Conservation (phyloP, 495 filamentous ascomycete species). For the Trichocladium antarcticum region DNA sequence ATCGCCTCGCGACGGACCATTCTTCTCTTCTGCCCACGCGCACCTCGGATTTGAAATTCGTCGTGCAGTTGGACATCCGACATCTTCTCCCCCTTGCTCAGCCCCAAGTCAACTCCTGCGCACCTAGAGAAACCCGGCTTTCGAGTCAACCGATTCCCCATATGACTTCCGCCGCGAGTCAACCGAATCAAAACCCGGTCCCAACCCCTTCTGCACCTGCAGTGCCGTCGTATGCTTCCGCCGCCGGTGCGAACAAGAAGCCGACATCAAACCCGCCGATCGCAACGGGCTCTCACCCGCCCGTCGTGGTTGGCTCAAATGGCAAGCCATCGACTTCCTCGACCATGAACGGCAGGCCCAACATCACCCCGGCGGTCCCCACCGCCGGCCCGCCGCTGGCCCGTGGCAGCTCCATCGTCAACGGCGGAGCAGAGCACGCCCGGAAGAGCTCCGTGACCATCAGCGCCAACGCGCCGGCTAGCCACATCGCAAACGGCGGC, state of each 20-base stretch:
- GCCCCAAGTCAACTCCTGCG: slow-evolving; percentile 8
- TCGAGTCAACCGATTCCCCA: slow-evolving; percentile 29
- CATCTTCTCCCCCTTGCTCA: slow-evolving; percentile 6
- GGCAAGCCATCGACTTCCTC: slow-evolving; percentile 62
- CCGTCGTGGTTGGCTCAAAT: slow-evolving; percentile 63
- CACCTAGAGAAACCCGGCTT: slow-evolving; percentile 20
- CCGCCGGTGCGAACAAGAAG: slow-evolving; percentile 71
- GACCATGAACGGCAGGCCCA: slow-evolving; percentile 72
- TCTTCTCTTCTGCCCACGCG: slow-evolving; percentile 18
- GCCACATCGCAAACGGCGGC: slow-evolving; percentile 64
- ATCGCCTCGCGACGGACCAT: slow-evolving; percentile 7
- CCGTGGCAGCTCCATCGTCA: slow-evolving; percentile 49
- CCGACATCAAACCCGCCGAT: slow-evolving; percentile 51
- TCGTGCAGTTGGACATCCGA: slow-evolving; percentile 13
- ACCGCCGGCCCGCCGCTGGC: slow-evolving; percentile 43
- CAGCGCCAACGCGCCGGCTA: slow-evolving; percentile 61
- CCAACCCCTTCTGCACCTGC: slow-evolving; percentile 48
- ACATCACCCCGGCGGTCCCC: slow-evolving; percentile 61
- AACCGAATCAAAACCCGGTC: slow-evolving; percentile 44
- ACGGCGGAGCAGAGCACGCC: slow-evolving; percentile 55
- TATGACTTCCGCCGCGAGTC: slow-evolving; percentile 45
- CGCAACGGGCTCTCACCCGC: slow-evolving; percentile 54
- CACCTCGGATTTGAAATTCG: slow-evolving; percentile 29
- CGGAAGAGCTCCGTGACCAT: slow-evolving; percentile 83
- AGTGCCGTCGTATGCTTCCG: slow-evolving; percentile 60